Conservation (phyloP, 208 protist genomes). For the Giardia duodenalis region DNA sequence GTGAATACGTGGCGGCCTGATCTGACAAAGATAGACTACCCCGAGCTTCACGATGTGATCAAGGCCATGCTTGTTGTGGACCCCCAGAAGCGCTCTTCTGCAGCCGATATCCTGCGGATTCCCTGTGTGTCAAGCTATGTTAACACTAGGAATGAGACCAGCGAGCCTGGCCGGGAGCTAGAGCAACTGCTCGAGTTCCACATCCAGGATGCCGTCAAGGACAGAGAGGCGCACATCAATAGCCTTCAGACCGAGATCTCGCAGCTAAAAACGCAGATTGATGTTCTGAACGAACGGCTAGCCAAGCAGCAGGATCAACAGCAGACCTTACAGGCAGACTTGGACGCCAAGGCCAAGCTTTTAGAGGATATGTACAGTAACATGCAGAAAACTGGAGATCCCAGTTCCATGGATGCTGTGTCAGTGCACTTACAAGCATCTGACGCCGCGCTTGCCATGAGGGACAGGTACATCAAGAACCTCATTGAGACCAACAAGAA, state of each 20-base stretch:
- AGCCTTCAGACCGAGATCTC: background rate
- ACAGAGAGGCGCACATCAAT: background rate
- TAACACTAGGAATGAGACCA: background rate
- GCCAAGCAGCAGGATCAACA: background rate
- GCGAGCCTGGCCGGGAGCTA: background rate
- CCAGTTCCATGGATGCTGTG: background rate
- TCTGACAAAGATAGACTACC: background rate
- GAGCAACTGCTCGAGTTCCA: background rate
- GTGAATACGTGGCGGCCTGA: background rate
- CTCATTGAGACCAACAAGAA: background rate
- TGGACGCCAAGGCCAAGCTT: background rate
- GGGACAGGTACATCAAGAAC: background rate
- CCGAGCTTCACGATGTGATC: background rate
- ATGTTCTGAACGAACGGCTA: background rate
- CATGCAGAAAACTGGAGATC: background rate
- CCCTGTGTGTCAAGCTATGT: background rate
- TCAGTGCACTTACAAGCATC: background rate
- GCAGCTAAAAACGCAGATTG: background rate
- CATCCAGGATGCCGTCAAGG: background rate
- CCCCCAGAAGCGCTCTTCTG: slow-evolving; percentile 16
- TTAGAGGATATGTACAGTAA: background rate
- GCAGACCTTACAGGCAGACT: background rate
- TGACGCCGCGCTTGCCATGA: no score
- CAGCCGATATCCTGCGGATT: background rate
- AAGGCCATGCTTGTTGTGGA: background rate